phyloP scores from a whole-genome alignment of 768 basidiomycete species.

The Chalciporus pseudorubinellus region DNA sequence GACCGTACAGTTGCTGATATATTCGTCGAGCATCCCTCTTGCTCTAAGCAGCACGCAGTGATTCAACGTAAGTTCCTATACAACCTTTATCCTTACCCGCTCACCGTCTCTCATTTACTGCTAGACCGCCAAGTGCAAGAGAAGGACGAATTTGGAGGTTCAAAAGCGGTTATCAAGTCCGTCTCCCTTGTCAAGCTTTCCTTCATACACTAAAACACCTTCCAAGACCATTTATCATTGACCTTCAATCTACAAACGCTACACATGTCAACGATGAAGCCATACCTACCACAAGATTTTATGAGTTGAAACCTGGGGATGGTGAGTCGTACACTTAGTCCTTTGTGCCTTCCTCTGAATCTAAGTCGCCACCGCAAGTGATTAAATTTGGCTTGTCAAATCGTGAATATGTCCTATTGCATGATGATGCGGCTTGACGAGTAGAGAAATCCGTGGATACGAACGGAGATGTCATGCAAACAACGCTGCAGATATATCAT shows the following conservation, averaged over 20 bases:
- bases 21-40: slow-evolving; percentile 91
- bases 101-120: slow-evolving; percentile 2
- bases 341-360: slow-evolving; percentile 6
- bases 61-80: slow-evolving; percentile 70
- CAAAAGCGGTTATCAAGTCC: slow-evolving; percentile 81
- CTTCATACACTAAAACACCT: slow-evolving; percentile 7
- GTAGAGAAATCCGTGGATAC: background rate
- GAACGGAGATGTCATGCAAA: background rate
- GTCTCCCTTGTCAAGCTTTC: slow-evolving; percentile 30
- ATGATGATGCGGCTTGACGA: slow-evolving; percentile 63
- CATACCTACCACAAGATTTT: slow-evolving; percentile 85
- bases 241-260: slow-evolving; percentile 97
- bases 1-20: slow-evolving; percentile 87
- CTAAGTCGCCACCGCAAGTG: slow-evolving; percentile 43
- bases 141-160: slow-evolving; percentile 82
- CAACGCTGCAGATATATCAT: background rate
- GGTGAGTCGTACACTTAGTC: slow-evolving; percentile 45
- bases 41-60: slow-evolving; percentile 97
- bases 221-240: slow-evolving; percentile 89
- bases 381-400: slow-evolving; percentile 82
- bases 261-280: slow-evolving; percentile 86
- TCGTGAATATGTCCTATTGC: slow-evolving; percentile 81
- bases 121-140: slow-evolving; percentile 80
- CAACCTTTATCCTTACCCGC: background rate
- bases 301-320: slow-evolving; percentile 76